Evolutionary conservation across 129 eudicot species (phyloP).

Genomic region (Chrysanthemum makinoi): DNA sequence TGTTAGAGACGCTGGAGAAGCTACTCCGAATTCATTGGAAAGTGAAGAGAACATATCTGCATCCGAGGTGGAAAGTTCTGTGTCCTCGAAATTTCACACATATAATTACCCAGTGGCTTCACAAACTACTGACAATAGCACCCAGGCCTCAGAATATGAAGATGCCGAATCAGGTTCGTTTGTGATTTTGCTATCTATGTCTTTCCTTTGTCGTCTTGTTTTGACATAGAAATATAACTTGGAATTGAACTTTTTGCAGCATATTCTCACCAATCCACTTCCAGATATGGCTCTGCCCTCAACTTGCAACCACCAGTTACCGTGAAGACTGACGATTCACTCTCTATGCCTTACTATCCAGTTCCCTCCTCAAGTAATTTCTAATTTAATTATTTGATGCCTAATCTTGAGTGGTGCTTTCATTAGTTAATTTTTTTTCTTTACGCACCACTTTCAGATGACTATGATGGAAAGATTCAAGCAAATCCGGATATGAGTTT

Average conservation of each 20-base stretch:
- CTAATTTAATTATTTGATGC: neutral
- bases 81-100: constrained; percentile 48
- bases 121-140: constrained; percentile 75
- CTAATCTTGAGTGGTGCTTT: neutral
- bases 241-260: constrained; percentile 47
- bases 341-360: constrained; percentile 56
- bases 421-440: neutral
- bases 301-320: constrained; percentile 48
- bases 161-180: constrained; percentile 84
- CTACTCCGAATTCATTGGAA: constrained; percentile 48
- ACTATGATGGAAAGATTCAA: constrained; percentile 51
- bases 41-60: constrained; percentile 48
- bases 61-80: constrained; percentile 62
- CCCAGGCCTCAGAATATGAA: constrained; percentile 80
- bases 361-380: constrained; percentile 56
- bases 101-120: constrained; percentile 58
- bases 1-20: constrained; percentile 53
- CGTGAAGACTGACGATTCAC: constrained; percentile 45
- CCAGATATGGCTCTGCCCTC: constrained; percentile 56
- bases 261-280: constrained; percentile 66
- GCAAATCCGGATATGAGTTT: constrained; percentile 47
- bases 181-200: neutral
- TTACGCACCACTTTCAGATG: constrained; percentile 43
- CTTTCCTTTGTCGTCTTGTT: neutral
- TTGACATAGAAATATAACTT: neutral